A percentile compares a stretch with the other conserved stretches of the same genome.
These are phyloP conservation scores for Fusarium praegraminearum DNA, from an alignment of 2,329 filamentous ascomycete species.

Conservation along the genomic window DNA sequence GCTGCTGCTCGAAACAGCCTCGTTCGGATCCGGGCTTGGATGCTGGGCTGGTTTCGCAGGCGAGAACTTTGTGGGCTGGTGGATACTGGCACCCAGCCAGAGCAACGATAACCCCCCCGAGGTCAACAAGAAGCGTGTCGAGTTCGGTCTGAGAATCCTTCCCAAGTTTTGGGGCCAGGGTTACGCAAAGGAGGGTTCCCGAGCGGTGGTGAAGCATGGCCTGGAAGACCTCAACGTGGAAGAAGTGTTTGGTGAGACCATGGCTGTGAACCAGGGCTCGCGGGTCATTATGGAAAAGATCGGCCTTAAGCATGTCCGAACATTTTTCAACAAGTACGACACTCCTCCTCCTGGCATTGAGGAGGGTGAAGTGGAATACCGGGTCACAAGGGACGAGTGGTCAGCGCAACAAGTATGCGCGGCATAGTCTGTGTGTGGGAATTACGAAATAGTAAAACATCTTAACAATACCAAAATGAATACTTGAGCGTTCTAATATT, in stretches of 20 bases:
- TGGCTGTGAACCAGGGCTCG: constrained; percentile 49
- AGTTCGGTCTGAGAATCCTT: constrained; percentile 48
- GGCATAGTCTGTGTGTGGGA: not conserved
- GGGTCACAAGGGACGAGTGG: constrained; percentile 42
- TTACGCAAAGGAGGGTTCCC: constrained; percentile 49
- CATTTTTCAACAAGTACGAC: constrained; percentile 45
- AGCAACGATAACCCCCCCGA: constrained; percentile 25
- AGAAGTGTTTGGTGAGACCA: constrained; percentile 48
- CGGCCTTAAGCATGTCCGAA: constrained; percentile 40
- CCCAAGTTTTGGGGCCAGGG: constrained; percentile 50
- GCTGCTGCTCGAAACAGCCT: constrained; percentile 40
- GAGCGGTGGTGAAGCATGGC: constrained; percentile 47
- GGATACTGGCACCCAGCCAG: constrained; percentile 45
- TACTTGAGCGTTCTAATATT: not conserved
- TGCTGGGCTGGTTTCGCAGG: constrained; percentile 40
- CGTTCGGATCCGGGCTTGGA: constrained; percentile 36
- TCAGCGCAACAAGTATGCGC: constrained; percentile 15
- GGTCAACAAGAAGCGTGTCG: constrained; percentile 31
- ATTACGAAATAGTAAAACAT: not conserved
- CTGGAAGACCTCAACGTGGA: constrained; percentile 46
- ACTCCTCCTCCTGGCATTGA: constrained; percentile 44
- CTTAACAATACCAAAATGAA: not conserved
- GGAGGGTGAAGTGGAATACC: constrained; percentile 47
- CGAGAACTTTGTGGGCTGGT: constrained; percentile 50
- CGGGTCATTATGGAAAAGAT: constrained; percentile 39